Evolutionary conservation across 176 grass and related monocot species (phyloP), one percentile per base, ranked within the genome.

Genomic region (Triticum turgidum): DNA sequence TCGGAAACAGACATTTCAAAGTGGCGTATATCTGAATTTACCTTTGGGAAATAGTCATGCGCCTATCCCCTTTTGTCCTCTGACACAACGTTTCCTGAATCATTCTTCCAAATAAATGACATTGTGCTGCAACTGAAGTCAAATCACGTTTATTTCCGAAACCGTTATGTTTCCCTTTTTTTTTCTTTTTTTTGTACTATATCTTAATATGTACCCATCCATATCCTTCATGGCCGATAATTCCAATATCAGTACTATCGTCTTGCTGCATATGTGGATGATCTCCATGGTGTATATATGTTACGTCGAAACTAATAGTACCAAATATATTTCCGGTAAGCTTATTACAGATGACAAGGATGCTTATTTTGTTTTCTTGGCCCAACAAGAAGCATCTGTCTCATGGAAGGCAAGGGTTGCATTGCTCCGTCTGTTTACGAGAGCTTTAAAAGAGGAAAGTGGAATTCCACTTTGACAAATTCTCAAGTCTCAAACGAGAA

Each of bases 391-490:
- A 75, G 10, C 21, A 70, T 54, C 38, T 64, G 10, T 62, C 5
- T 29, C 2, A 5, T 56, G 42, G 39, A 82, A 82, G 63, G 27
- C 34, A 66, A 79, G 44, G 34, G 56, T 32, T 68, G 21, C 47
- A 80, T 58, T 38, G 59, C 72, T 47, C 69, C 27, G 15, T 64
- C 56, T 1, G 77, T 56, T 88, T 25, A 81, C 18, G 77, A 10
- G 41, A 82, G 62, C 78, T 82, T 88, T 88, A 84, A 58, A 91
- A 77, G 80, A 64, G 49, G 62, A 81, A 91, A 88, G 54, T 73
- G 86, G 71, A 34, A 70, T 71, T 77, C 67, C 64, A 77, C 82
- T 88, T 72, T 88, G 86, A 91, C 24, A 88, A 88, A 82, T 70
- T 91, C 52, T 25, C 63, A 91, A 88, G 82, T 88, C 85, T 78